phyloP scores from a whole-genome alignment of 2,329 filamentous ascomycete genomes.

The Colletotrichum viniferum region DNA sequence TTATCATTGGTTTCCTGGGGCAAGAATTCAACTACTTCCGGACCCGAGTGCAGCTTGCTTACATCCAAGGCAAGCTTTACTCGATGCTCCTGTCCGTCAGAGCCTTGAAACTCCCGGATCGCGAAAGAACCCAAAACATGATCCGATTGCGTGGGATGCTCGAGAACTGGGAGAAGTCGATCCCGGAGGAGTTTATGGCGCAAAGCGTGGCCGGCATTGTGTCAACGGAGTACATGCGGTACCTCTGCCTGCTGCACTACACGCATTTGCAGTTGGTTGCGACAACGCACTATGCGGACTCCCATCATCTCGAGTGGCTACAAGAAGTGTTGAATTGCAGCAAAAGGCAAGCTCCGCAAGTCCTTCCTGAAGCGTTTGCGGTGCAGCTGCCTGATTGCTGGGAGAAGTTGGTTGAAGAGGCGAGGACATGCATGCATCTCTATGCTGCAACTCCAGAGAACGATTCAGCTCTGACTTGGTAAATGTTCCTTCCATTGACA shows the following conservation, averaged over 20 bases:
- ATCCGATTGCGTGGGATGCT: background rate
- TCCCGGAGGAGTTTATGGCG: slow-evolving; percentile 2
- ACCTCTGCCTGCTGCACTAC: slow-evolving; percentile 8
- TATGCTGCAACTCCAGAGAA: slow-evolving; percentile 1
- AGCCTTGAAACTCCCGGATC: background rate
- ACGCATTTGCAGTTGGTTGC: slow-evolving; percentile 3
- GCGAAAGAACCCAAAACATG: background rate
- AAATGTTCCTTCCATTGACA: fast-evolving
- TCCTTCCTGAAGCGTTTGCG: background rate
- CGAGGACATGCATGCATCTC: slow-evolving; percentile 13
- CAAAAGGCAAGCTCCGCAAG: background rate
- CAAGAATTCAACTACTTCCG: slow-evolving; percentile 18
- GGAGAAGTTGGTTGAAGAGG: background rate
- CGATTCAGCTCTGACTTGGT: slow-evolving; percentile 14
- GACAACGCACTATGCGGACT: slow-evolving; percentile 4
- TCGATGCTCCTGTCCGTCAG: slow-evolving; percentile 1
- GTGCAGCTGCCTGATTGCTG: background rate
- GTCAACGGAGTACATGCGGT: background rate
- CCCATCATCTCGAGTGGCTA: slow-evolving; percentile 13
- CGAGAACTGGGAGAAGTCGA: background rate
- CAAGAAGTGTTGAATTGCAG: background rate
- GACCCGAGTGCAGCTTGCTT: slow-evolving; percentile 3
- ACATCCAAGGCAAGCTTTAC: slow-evolving; percentile 20
- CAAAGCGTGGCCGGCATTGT: background rate
- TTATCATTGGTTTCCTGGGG: background rate